A percentile compares a stretch with the other conserved stretches of the same genome.
phyloP scores from a whole-genome alignment of 2,329 filamentous ascomycete genomes.

The Herpotrichia juniperi region DNA sequence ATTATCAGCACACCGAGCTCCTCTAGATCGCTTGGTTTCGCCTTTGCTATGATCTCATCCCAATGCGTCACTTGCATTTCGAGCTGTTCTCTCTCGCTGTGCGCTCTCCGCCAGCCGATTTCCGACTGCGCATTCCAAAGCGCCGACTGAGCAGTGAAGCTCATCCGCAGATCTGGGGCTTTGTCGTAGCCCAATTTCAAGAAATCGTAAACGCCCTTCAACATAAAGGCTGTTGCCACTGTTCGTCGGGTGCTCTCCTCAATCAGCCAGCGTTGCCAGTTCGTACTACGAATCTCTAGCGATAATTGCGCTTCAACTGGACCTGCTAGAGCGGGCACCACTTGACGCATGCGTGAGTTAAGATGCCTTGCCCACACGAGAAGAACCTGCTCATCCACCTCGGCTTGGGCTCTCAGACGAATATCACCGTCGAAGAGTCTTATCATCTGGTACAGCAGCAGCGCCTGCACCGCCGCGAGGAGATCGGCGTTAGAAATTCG shows the following conservation, averaged over 20 bases:
- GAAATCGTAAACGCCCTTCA: slow-evolving; percentile 37
- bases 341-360: slow-evolving; percentile 3
- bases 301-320: not conserved
- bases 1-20: slow-evolving; percentile 21
- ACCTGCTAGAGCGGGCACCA: not conserved
- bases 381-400: slow-evolving; percentile 23
- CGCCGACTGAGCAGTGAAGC: slow-evolving; percentile 15
- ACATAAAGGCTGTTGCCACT: slow-evolving; percentile 34
- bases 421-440: slow-evolving; percentile 34
- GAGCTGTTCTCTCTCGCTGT: slow-evolving; percentile 6
- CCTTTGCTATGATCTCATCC: slow-evolving; percentile 12
- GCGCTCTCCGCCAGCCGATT: slow-evolving; percentile 11
- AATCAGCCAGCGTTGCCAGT: slow-evolving; percentile 32
- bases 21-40: slow-evolving; percentile 16
- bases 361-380: slow-evolving; percentile 26
- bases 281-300: not conserved
- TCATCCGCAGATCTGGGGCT: slow-evolving; percentile 2
- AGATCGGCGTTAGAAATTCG: slow-evolving; percentile 11
- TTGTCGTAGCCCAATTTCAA: slow-evolving; percentile 14
- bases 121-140: slow-evolving; percentile 19
- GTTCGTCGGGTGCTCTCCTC: slow-evolving; percentile 39
- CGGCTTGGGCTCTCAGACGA: slow-evolving; percentile 23
- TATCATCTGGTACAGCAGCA: slow-evolving; percentile 35
- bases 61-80: slow-evolving; percentile 8
- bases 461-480: slow-evolving; percentile 23